phyloP scores from a whole-genome alignment of 257 asterid species.

The Plantago major region DNA sequence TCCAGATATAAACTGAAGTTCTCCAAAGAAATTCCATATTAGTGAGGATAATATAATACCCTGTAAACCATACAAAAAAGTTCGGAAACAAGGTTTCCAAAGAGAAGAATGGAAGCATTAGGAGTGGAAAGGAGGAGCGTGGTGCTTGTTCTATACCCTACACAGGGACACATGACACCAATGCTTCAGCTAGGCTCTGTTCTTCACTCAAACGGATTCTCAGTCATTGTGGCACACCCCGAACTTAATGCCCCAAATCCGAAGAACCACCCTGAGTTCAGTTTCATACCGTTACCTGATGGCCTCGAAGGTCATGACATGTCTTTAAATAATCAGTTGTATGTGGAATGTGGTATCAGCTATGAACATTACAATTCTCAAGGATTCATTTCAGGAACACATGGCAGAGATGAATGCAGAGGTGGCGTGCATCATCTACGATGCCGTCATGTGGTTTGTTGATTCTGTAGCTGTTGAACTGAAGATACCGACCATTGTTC shows the following conservation, averaged over 20 bases:
- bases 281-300: constrained; percentile 26
- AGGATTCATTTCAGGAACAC: constrained; percentile 20
- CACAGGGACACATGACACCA: constrained; percentile 51
- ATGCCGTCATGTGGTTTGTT: constrained; percentile 34
- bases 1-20: not conserved
- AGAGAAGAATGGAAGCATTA: constrained; percentile 9
- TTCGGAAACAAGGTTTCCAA: too few species aligned
- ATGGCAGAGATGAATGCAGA: constrained; percentile 20
- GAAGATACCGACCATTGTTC: constrained; percentile 38
- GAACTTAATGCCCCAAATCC: constrained; percentile 38
- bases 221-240: constrained; percentile 45
- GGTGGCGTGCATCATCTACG: constrained; percentile 39
- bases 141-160: constrained; percentile 39
- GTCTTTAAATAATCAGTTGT: constrained; percentile 14
- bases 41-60: too few species aligned
- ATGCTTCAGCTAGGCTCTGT: constrained; percentile 44
- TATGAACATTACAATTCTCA: constrained; percentile 37
- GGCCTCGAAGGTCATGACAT: constrained; percentile 4
- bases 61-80: too few species aligned
- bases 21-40: not conserved
- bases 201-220: constrained; percentile 47
- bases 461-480: constrained; percentile 31
- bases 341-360: not conserved
- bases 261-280: constrained; percentile 34
- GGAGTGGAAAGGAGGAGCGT: not conserved